These are phyloP conservation scores for Cydonia oblonga DNA, from an alignment of 331 rosid genomes.

Conservation along the genomic window DNA sequence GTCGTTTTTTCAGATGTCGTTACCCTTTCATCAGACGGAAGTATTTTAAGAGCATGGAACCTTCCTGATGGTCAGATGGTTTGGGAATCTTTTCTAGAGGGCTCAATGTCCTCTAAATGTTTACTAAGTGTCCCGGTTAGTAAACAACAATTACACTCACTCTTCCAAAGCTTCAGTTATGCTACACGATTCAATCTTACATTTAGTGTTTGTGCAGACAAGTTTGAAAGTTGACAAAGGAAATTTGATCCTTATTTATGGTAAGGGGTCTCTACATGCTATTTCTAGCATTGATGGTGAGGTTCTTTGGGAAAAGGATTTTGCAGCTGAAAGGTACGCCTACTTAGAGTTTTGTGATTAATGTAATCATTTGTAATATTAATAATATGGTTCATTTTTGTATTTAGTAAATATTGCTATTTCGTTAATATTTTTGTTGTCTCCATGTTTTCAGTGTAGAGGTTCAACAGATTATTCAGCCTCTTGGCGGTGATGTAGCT, in stretches of 20 bases:
- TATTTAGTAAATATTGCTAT: constrained; percentile 8
- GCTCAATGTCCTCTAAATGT: constrained; percentile 55
- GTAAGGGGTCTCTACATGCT: constrained; percentile 68
- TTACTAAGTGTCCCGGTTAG: constrained; percentile 64
- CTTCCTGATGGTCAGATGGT: constrained; percentile 99
- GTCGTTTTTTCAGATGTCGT: constrained; percentile 62
- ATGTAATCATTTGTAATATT: not conserved
- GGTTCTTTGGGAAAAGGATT: constrained; percentile 68
- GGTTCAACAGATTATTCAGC: constrained; percentile 59
- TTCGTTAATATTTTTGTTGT: constrained; percentile 28
- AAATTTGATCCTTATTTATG: constrained; percentile 57
- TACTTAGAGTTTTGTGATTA: constrained; percentile 5
- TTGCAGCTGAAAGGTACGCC: constrained; percentile 55
- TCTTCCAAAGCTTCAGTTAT: not conserved
- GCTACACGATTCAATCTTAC: not conserved
- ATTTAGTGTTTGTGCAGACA: constrained; percentile 37
- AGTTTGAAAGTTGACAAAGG: constrained; percentile 64
- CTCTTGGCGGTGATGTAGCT: constrained; percentile 39
- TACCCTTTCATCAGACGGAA: constrained; percentile 81
- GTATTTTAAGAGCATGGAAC: constrained; percentile 89
- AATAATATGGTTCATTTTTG: no score
- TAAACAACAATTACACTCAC: constrained; percentile 2
- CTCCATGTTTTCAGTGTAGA: constrained; percentile 57
- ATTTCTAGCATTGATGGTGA: constrained; percentile 70
- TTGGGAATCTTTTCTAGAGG: constrained; percentile 76